Conservation (phyloP, 345 rosid genomes). For the Adansonia digitata region DNA sequence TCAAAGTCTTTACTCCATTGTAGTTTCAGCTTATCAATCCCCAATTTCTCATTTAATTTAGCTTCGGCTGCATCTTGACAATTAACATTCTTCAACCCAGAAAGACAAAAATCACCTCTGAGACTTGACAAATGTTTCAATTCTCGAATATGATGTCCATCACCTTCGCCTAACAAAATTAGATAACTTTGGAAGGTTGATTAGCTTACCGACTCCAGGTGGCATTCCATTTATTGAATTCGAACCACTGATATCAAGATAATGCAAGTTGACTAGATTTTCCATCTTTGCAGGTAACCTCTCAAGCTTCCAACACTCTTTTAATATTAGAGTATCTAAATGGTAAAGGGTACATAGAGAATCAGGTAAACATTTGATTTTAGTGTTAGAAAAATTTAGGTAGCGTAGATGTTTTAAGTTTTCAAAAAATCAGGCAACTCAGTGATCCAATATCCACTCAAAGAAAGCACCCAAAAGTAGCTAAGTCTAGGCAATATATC, state of each 20-base stretch:
- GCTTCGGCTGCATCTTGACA: background rate
- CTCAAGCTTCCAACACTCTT: background rate
- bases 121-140: background rate
- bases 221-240: background rate
- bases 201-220: background rate
- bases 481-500: background rate
- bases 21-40: background rate
- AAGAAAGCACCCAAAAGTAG: slow-evolving; percentile 35
- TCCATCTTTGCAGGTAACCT: background rate
- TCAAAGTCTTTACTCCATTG: background rate
- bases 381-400: slow-evolving; percentile 29
- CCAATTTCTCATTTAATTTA: background rate
- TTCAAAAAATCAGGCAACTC: slow-evolving; percentile 25
- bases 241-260: background rate
- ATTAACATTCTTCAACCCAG: background rate
- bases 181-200: background rate
- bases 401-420: slow-evolving; percentile 30
- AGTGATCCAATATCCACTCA: slow-evolving; percentile 22
- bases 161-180: background rate
- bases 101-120: background rate
- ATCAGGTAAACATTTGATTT: slow-evolving; percentile 29
- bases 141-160: background rate
- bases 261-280: background rate
- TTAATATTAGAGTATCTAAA: slow-evolving; percentile 32
- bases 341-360: slow-evolving; percentile 25